Percentiles rank a stretch among this genome's conserved stretches.
Conservation (phyloP, 306 rosid species). For the Vigna nakashimae region DNA sequence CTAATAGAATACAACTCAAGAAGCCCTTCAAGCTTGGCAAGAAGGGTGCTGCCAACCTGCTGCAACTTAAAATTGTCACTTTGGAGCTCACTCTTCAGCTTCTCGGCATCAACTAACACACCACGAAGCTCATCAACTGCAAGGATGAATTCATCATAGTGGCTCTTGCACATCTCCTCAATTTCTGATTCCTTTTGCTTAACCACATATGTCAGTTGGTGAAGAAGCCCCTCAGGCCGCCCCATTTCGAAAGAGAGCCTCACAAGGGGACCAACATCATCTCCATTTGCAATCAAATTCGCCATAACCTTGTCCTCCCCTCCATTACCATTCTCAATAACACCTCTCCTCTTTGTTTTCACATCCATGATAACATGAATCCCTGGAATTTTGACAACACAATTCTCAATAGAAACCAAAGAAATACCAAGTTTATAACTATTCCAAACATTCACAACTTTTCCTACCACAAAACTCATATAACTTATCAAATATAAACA, state of each 20-base stretch:
- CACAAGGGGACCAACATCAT: slow-evolving; percentile 89
- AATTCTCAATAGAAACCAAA: slow-evolving; percentile 9
- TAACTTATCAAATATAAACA: slow-evolving; percentile 14
- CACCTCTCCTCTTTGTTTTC: slow-evolving; percentile 67
- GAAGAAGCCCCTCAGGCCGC: slow-evolving; percentile 77
- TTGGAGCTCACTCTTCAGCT: slow-evolving; percentile 83
- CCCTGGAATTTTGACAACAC: slow-evolving; percentile 36
- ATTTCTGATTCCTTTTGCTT: slow-evolving; percentile 88
- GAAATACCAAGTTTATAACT: slow-evolving; percentile 16
- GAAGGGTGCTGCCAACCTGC: slow-evolving; percentile 83
- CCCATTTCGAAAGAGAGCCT: slow-evolving; percentile 90
- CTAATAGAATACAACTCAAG: slow-evolving; percentile 78
- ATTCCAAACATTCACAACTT: not conserved
- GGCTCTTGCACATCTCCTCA: slow-evolving; percentile 94
- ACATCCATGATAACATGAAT: slow-evolving; percentile 59
- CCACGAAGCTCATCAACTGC: slow-evolving; percentile 97
- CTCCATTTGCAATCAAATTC: slow-evolving; percentile 77
- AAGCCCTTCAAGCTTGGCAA: slow-evolving; percentile 89
- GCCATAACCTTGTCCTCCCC: slow-evolving; percentile 81
- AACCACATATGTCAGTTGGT: slow-evolving; percentile 75
- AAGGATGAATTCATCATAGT: slow-evolving; percentile 90
- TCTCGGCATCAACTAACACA: slow-evolving; percentile 90
- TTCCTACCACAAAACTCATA: not conserved
- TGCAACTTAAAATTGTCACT: slow-evolving; percentile 86
- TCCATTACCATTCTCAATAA: slow-evolving; percentile 67